phyloP scores from a whole-genome alignment of 176 grass and related monocot genomes.

The Themeda triandra region DNA sequence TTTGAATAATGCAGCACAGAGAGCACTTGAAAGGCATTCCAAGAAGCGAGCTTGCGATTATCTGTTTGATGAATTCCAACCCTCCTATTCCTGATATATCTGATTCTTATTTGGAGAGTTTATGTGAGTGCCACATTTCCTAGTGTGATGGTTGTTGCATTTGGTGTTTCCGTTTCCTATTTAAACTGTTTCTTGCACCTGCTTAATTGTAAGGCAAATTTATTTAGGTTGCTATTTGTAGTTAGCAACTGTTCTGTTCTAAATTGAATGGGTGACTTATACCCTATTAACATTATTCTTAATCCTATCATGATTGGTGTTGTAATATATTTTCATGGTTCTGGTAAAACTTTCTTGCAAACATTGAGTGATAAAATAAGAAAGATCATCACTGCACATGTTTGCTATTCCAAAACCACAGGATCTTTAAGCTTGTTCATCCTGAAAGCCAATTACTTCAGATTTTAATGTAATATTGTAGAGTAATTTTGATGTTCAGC shows the following conservation, averaged over 20 bases:
- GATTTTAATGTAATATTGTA: background rate
- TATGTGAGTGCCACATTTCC: slow-evolving; percentile 60
- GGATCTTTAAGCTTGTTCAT: background rate
- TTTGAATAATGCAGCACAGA: slow-evolving; percentile 58
- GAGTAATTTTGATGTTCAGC: slow-evolving; percentile 12
- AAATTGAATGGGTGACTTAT: slow-evolving; percentile 4
- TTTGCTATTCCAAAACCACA: background rate
- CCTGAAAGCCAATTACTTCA: background rate
- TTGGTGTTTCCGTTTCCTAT: slow-evolving; percentile 16
- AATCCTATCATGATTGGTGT: background rate
- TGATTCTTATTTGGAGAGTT: slow-evolving; percentile 61
- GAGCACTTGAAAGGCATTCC: slow-evolving; percentile 58
- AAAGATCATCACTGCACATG: background rate
- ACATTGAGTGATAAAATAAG: slow-evolving; percentile 12
- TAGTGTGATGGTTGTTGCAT: background rate
- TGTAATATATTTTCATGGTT: slow-evolving; percentile 8
- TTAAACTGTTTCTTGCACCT: background rate
- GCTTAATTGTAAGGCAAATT: background rate
- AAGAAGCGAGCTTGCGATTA: slow-evolving; percentile 59
- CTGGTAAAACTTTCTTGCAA: slow-evolving; percentile 8
- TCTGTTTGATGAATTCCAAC: slow-evolving; percentile 81
- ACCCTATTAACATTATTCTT: slow-evolving; percentile 12
- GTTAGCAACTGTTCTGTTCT: slow-evolving; percentile 23
- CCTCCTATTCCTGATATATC: slow-evolving; percentile 92
- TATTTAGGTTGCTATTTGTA: slow-evolving; percentile 16